A percentile compares a stretch with the other conserved stretches of the same genome.
These are phyloP conservation scores for Carpinus fangiana DNA, from an alignment of 306 rosid species.

Conservation along the genomic window DNA sequence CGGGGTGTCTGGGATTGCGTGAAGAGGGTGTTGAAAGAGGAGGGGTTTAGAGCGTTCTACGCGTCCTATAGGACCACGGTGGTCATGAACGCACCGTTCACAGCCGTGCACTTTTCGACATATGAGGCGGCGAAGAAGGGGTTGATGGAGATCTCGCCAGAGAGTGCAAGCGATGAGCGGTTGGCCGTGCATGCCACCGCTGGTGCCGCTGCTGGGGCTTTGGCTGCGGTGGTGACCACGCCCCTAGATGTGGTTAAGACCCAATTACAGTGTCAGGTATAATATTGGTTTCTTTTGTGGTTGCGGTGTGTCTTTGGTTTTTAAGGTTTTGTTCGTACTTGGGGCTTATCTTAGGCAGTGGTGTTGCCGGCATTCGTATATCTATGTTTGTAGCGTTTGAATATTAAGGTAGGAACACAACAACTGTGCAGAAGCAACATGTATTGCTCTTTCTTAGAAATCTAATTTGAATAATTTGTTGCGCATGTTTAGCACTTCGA, in stretches of 20 bases:
- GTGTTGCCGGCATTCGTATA: not conserved
- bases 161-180: conserved; percentile 54
- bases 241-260: conserved; percentile 86
- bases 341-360: not conserved
- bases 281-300: not conserved
- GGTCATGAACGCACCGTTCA: conserved; percentile 78
- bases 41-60: conserved; percentile 68
- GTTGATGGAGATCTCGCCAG: conserved; percentile 57
- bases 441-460: not conserved
- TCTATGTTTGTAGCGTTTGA: not conserved
- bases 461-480: not conserved
- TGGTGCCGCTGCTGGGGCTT: conserved; percentile 72
- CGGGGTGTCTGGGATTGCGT: conserved; percentile 76
- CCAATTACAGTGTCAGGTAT: conserved; percentile 82
- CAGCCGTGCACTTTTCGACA: conserved; percentile 67
- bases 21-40: conserved; percentile 67
- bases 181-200: conserved; percentile 76
- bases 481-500: too few species aligned
- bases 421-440: not conserved
- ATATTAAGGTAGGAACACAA: not conserved
- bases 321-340: not conserved
- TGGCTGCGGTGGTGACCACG: conserved; percentile 69
- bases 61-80: conserved; percentile 82
- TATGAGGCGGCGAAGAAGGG: conserved; percentile 66
- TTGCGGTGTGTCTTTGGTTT: not conserved